Conservation (phyloP, 139 green algal genomes). For the Diplosphaera chodatii region DNA sequence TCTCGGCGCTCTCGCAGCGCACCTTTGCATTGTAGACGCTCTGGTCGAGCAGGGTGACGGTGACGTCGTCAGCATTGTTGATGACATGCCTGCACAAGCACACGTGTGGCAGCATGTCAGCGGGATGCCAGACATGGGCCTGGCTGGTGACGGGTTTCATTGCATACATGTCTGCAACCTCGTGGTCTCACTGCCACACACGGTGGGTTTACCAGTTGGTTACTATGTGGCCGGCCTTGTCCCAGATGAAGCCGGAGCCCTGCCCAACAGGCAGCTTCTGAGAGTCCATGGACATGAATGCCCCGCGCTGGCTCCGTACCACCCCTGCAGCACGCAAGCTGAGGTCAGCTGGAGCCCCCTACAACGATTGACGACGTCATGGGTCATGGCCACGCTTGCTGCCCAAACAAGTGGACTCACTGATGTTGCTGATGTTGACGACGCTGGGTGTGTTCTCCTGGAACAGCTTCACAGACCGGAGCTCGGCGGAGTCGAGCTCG, state of each 20-base stretch:
- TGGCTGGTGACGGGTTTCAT: no score
- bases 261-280: conserved; percentile 44
- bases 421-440: conserved; percentile 60
- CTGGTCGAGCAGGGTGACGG: conserved; percentile 47
- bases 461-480: conserved; percentile 43
- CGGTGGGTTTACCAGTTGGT: conserved; percentile 62
- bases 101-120: no score
- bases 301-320: background rate
- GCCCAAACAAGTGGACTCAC: conserved; percentile 1
- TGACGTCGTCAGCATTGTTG: conserved; percentile 23
- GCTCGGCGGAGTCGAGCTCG: conserved; percentile 38
- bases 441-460: conserved; percentile 48
- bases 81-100: conserved; percentile 55
- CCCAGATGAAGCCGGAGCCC: conserved; percentile 72
- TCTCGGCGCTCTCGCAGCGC: no score
- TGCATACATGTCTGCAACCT: no score
- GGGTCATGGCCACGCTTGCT: no score
- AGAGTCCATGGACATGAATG: conserved; percentile 31
- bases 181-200: no score
- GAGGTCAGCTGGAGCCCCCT: no score
- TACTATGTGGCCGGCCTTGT: conserved; percentile 64
- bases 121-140: no score
- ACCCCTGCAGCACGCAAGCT: background rate
- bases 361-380: no score
- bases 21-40: conserved; percentile 38